Percentiles rank a stretch among this genome's conserved stretches.
Evolutionary conservation across 345 rosid genomes (phyloP).

Genomic region (Murraya paniculata): DNA sequence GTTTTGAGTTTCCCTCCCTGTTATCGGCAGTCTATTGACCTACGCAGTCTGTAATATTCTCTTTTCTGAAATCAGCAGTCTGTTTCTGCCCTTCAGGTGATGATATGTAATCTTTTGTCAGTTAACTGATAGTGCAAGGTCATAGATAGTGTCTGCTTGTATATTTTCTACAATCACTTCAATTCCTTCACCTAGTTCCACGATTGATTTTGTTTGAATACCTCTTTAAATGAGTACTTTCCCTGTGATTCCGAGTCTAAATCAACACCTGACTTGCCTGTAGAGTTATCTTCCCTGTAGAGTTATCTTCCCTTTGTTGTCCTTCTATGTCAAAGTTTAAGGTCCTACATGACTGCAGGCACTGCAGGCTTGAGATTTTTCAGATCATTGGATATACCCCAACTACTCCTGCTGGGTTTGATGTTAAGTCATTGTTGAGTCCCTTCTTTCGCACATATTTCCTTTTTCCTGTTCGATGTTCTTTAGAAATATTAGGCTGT

Average conservation of each 20-base stretch:
- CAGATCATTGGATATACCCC: conserved; percentile 27
- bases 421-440: conserved; percentile 21
- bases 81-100: conserved; percentile 18
- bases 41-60: background rate
- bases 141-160: conserved; percentile 24
- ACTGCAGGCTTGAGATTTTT: conserved; percentile 23
- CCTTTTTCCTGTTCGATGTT: conserved; percentile 46
- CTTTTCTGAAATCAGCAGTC: background rate
- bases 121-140: conserved; percentile 23
- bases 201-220: conserved; percentile 25
- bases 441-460: conserved; percentile 45
- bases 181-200: conserved; percentile 1
- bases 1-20: conserved; percentile 7
- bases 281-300: conserved; percentile 14
- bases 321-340: background rate
- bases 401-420: conserved; percentile 27
- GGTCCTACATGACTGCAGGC: conserved; percentile 44
- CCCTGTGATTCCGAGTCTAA: conserved; percentile 6
- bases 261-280: conserved; percentile 7
- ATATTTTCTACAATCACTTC: conserved; percentile 28
- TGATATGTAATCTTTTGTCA: conserved; percentile 16
- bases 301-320: too few species aligned
- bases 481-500: conserved; percentile 28
- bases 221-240: conserved; percentile 14
- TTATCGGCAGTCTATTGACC: conserved; percentile 12